Evolutionary conservation across 495 filamentous ascomycete genomes (phyloP).

Genomic region (Aspergillus egyptiacus): DNA sequence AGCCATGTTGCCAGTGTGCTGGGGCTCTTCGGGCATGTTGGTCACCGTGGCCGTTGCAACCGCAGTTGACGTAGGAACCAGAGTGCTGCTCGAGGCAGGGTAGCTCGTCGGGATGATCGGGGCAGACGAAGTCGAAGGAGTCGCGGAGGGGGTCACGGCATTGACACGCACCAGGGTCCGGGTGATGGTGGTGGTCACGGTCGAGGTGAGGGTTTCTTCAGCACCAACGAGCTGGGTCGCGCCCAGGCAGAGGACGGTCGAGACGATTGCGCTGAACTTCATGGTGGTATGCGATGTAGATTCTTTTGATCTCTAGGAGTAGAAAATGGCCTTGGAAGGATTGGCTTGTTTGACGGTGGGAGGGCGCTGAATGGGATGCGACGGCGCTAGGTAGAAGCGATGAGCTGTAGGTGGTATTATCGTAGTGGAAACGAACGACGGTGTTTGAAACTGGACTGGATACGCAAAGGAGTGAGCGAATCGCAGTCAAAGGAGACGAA

Average conservation of each 20-base stretch:
- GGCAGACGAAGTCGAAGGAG: conserved; percentile 2
- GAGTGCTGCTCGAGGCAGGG: conserved; percentile 9
- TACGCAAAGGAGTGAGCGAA: conserved; percentile 26
- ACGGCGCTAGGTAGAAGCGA: not conserved
- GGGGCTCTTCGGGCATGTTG: conserved; percentile 9
- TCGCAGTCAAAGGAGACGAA: conserved; percentile 12
- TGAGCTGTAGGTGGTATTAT: conserved; percentile 1
- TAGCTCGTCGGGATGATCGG: conserved; percentile 6
- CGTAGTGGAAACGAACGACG: conserved; percentile 21
- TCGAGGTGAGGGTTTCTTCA: conserved; percentile 9
- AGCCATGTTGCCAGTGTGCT: conserved; percentile 16
- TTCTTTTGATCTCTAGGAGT: conserved; percentile 3
- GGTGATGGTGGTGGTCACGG: conserved; percentile 11
- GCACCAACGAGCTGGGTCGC: conserved; percentile 14
- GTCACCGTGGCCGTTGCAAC: conserved; percentile 17
- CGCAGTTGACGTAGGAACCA: conserved; percentile 19
- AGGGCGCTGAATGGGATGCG: not conserved
- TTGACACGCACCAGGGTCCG: conserved; percentile 10
- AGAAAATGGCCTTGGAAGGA: conserved; percentile 5
- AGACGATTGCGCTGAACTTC: conserved; percentile 32
- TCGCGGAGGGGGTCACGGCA: conserved; percentile 8
- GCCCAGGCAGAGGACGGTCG: conserved; percentile 34
- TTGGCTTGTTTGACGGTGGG: not conserved
- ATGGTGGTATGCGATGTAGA: conserved; percentile 22
- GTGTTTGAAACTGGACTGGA: conserved; percentile 7